Evolutionary conservation across 352 stramenopile genomes (phyloP), one percentile per base, ranked within the genome.

Genomic region (Pythium dissotocum): DNA sequence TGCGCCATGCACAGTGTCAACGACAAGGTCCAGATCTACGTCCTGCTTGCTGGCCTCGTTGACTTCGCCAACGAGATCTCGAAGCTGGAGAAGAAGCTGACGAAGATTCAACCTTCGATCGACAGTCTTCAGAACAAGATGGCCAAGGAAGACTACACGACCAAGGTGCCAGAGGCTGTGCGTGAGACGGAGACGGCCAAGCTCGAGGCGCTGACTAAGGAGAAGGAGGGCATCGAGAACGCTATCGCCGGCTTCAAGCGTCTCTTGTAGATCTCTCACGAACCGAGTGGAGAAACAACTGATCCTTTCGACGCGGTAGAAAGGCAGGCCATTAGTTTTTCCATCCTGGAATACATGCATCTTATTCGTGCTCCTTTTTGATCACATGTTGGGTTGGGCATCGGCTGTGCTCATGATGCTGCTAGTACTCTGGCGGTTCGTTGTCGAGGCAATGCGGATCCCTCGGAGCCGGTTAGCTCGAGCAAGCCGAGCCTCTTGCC

Each of bases 1-100:
- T 91, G 93, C 80, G 95, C 93, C 69, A 97, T 98, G 79, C 82
- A 97, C 72, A 93, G 84, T 66, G 89, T 99, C 63, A 98, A 99
- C 77, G 95, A 95, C 53, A 95, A 95, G 78, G 80, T 97, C 55
- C 91, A 97, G 78, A 83, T 97, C 64, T 82, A 95, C 64, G 85
- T 98, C 65, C 77, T 96, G 65, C 78, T 96, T 0, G 82, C 83
- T 14, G 88, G 88, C 9, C 75, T 96, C 56, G 88, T 96, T 56
- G 87, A 96, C 70, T 94, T 94, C 65, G 85, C 85, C 49, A 95
- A 96, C 69, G 91, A 97, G 65, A 95, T 97, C 63, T 63, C 82
- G 52, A 97, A 97, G 75, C 73, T 97, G 2, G 86, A 97, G 72
- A 96, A 94, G 72, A 95, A 97, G 73, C 62, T 96, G 53, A 76